phyloP scores from a whole-genome alignment of 1,139 yeast species.

The Kurtzmaniella natalensis region DNA sequence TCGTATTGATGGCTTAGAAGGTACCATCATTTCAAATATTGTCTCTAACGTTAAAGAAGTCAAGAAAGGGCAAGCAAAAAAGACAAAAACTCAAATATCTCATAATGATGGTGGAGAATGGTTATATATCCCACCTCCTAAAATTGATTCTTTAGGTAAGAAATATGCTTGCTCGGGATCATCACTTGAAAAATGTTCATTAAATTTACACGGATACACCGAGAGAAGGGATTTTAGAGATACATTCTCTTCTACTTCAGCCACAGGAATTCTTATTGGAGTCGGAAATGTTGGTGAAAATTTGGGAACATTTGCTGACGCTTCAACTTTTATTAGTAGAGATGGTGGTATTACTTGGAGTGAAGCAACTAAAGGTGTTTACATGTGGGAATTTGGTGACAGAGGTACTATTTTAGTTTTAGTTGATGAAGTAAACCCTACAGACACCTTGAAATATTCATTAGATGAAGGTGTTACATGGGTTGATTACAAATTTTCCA shows the following conservation, averaged over 20 bases:
- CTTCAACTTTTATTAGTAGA: constrained; percentile 68
- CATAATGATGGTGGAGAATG: constrained; percentile 94
- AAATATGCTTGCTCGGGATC: constrained; percentile 51
- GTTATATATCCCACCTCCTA: constrained; percentile 67
- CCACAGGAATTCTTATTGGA: constrained; percentile 81
- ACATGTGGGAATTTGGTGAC: constrained; percentile 96
- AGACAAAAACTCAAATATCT: constrained; percentile 67
- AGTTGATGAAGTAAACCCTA: constrained; percentile 53
- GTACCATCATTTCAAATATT: constrained; percentile 69
- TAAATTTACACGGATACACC: constrained; percentile 87
- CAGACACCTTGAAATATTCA: constrained; percentile 62
- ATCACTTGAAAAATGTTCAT: constrained; percentile 58
- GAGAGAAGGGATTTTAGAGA: constrained; percentile 83
- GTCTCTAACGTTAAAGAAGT: constrained; percentile 53
- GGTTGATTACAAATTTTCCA: constrained; percentile 58
- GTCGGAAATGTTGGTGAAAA: constrained; percentile 84
- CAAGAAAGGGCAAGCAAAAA: constrained; percentile 37
- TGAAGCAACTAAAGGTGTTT: constrained; percentile 67
- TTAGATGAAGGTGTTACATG: constrained; percentile 79
- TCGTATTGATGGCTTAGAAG: constrained; percentile 81
- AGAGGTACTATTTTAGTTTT: constrained; percentile 82
- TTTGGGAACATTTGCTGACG: constrained; percentile 44
- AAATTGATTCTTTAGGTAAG: constrained; percentile 57
- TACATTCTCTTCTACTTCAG: constrained; percentile 83
- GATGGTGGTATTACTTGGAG: constrained; percentile 93